Evolutionary conservation across 106 monocot genomes (phyloP).

Genomic region (Acorus calamus): DNA sequence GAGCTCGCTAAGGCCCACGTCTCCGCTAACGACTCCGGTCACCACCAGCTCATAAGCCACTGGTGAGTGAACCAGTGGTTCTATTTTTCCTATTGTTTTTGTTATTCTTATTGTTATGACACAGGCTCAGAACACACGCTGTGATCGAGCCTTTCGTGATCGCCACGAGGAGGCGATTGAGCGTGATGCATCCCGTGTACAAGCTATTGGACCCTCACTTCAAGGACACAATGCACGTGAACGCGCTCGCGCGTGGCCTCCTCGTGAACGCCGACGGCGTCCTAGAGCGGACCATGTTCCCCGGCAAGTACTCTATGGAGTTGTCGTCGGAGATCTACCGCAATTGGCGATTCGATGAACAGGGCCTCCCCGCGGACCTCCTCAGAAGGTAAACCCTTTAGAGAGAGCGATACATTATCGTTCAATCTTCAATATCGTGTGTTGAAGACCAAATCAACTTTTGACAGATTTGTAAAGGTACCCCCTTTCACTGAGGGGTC

Average conservation of each 20-base stretch:
- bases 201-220: slow-evolving; percentile 64
- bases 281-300: slow-evolving; percentile 66
- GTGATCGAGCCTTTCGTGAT: slow-evolving; percentile 62
- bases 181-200: slow-evolving; percentile 69
- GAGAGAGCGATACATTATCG: no score
- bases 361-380: slow-evolving; percentile 65
- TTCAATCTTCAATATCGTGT: no score
- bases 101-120: neutral
- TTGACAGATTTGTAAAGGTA: no score
- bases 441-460: no score
- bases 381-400: slow-evolving; percentile 39
- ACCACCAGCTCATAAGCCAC: slow-evolving; percentile 66
- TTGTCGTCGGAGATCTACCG: slow-evolving; percentile 48
- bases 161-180: slow-evolving; percentile 58
- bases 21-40: slow-evolving; percentile 55
- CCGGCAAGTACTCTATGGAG: slow-evolving; percentile 50
- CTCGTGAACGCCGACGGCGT: slow-evolving; percentile 60
- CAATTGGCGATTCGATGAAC: slow-evolving; percentile 51
- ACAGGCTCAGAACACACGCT: slow-evolving; percentile 67
- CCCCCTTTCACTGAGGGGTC: no score
- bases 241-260: slow-evolving; percentile 47
- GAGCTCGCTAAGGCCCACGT: slow-evolving; percentile 59
- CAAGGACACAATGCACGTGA: slow-evolving; percentile 71
- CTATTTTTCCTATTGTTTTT: neutral
- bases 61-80: slow-evolving; percentile 25